phyloP scores from a whole-genome alignment of 768 basidiomycete genomes.

The Russula abietina region DNA sequence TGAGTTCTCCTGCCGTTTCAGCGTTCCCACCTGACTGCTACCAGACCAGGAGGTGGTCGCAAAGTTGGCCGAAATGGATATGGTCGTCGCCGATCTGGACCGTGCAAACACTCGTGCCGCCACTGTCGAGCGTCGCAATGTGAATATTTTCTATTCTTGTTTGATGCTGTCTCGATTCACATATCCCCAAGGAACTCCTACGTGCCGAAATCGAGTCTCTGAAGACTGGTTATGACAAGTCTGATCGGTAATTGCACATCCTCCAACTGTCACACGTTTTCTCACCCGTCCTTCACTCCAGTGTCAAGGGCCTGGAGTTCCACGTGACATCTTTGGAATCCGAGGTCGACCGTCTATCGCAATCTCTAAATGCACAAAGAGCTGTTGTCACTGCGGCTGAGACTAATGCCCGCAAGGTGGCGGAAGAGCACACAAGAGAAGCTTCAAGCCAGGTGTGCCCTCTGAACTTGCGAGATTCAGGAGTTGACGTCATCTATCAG shows the following conservation, averaged over 20 bases:
- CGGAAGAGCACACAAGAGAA: conserved; percentile 57
- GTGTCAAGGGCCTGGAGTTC: conserved; percentile 64
- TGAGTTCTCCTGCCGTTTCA: conserved; percentile 28
- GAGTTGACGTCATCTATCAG: conserved; percentile 32
- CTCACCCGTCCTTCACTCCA: conserved; percentile 28
- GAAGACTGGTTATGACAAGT: conserved; percentile 67
- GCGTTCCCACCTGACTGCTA: neutral
- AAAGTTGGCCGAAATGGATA: conserved; percentile 88
- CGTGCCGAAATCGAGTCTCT: conserved; percentile 92
- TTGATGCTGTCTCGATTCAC: conserved; percentile 3
- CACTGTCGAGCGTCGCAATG: conserved; percentile 89
- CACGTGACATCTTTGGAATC: conserved; percentile 72
- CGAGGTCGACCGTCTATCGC: conserved; percentile 65
- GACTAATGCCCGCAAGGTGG: conserved; percentile 41
- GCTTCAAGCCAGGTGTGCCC: conserved; percentile 48
- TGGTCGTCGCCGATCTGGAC: conserved; percentile 90
- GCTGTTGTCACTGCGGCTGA: conserved; percentile 43
- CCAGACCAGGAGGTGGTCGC: conserved; percentile 88
- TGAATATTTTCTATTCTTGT: conserved; percentile 31
- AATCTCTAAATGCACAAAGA: conserved; percentile 59
- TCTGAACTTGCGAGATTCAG: neutral
- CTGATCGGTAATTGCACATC: conserved; percentile 52
- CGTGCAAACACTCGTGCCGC: conserved; percentile 92
- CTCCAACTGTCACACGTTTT: neutral
- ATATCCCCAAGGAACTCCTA: conserved; percentile 68